Evolutionary conservation across 108 stramenopile genomes (phyloP), one percentile per base, ranked within the genome.

Genomic region (Skeletonema tropicum): DNA sequence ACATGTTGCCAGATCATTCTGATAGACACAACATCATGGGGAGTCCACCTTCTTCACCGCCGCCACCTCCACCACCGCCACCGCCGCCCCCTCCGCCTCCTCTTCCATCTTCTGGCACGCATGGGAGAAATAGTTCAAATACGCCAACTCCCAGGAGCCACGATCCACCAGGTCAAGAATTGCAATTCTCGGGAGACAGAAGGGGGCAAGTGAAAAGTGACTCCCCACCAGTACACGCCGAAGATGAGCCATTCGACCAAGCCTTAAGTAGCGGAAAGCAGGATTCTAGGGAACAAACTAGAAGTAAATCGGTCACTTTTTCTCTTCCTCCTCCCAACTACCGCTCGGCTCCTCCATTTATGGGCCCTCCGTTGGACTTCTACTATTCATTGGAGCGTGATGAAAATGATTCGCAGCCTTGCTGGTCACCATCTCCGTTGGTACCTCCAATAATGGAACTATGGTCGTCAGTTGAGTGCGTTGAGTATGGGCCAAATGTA

Each of bases 381-480:
- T 71, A 77, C 38, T 77, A 71, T 55, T 77, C 77, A 33, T 66
- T 71, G 58, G 70, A 70, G 60, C 69, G 64, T n/a, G 32, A 59
- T 15, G 21, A 59, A 42, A 70, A 57, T 8, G 64, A 70, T 3
- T 7, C 36, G 14, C 21, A 29, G 42, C 65, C 65, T 36, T 25
- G 25, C n/a, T 74, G 74, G 74, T 71, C 64, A 45, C 63, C 46
- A 19, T 57, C 55, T 36, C 42, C 46, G 8, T 17, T 67, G 31
- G 25, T 68, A 33, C 77, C 77, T 48, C 77, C 77, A 15, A 78
- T 78, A 46, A 71, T 71, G 66, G 77, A 78, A 48, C 52, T 78
- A 10, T 78, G 77, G 77, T 71, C 77, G 42, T 52, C 70, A 29
- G 77, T 78, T 13, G 77, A 78, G 30, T 29, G 70, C 52, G 11